Evolutionary conservation across 495 filamentous ascomycete species (phyloP).

Genomic region (Penicillium silybi): DNA sequence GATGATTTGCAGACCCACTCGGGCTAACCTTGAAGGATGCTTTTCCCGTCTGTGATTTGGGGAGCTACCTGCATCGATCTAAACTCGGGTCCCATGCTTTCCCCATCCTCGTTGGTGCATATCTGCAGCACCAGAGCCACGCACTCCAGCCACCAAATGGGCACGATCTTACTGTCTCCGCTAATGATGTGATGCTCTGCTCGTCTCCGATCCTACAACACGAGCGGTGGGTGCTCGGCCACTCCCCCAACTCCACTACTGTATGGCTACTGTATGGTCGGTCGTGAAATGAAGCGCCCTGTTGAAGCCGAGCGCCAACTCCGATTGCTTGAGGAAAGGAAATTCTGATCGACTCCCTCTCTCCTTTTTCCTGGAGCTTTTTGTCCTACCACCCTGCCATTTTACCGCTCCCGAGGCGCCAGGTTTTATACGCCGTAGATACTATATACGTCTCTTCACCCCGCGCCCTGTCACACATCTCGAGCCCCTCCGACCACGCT

Average conservation of each 20-base stretch:
- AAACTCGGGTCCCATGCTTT: constrained; percentile 18
- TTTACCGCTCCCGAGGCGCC: constrained; percentile 11
- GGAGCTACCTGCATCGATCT: constrained; percentile 25
- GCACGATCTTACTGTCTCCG: constrained; percentile 33
- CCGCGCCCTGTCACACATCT: constrained; percentile 23
- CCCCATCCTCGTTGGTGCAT: constrained; percentile 38
- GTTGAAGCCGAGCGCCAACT: constrained; percentile 24
- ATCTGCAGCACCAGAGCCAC: constrained; percentile 21
- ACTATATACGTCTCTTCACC: constrained; percentile 16
- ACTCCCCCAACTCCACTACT: background rate
- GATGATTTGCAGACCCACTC: background rate
- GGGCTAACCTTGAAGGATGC: background rate
- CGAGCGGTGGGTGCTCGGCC: constrained; percentile 5
- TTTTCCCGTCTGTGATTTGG: constrained; percentile 25
- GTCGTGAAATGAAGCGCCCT: constrained; percentile 32
- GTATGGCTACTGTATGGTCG: constrained; percentile 18
- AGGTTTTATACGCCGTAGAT: constrained; percentile 17
- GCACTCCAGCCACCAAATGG: constrained; percentile 27
- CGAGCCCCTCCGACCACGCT: constrained; percentile 26
- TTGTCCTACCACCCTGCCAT: constrained; percentile 3
- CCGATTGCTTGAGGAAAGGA: constrained; percentile 34
- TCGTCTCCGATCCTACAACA: constrained; percentile 12
- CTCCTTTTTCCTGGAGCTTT: background rate
- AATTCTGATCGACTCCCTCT: constrained; percentile 31
- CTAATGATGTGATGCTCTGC: constrained; percentile 31